Conservation (phyloP, 805 yeast species). For the Kockiozyma suomiensis region DNA sequence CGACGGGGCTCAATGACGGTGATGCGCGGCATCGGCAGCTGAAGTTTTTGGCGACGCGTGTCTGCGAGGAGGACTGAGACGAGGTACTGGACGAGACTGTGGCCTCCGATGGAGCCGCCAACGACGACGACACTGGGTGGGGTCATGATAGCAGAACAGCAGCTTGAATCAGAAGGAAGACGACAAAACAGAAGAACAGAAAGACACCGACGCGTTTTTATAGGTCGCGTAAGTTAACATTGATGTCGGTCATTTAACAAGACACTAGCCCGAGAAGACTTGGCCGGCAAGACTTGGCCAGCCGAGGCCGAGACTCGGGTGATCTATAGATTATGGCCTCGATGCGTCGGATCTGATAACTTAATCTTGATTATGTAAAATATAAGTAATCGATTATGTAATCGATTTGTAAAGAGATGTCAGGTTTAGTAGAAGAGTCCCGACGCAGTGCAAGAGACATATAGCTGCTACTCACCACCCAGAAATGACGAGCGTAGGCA, state of each 20-base stretch:
- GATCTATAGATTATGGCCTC: not conserved
- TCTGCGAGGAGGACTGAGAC: not conserved
- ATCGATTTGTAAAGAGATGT: too few species aligned
- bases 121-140: slow-evolving; percentile 17
- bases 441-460: too few species aligned
- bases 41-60: not conserved
- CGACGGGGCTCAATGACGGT: slow-evolving; percentile 22
- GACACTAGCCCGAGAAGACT: not conserved
- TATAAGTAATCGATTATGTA: not conserved
- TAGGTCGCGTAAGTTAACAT: not conserved
- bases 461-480: not conserved
- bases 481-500: not conserved
- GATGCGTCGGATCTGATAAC: not conserved
- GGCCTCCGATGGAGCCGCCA: slow-evolving; percentile 29
- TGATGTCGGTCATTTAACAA: not conserved
- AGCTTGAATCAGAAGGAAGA: not conserved
- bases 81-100: slow-evolving; percentile 7
- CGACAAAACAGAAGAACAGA: too few species aligned
- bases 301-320: not conserved
- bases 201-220: not conserved
- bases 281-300: too few species aligned
- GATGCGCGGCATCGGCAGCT: slow-evolving; percentile 21
- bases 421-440: too few species aligned
- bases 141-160: not conserved
- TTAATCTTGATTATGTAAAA: not conserved